Percentiles rank a stretch among this genome's conserved stretches.
Conservation (phyloP, 2,329 filamentous ascomycete genomes). For the Sporothrix variecibatus region DNA sequence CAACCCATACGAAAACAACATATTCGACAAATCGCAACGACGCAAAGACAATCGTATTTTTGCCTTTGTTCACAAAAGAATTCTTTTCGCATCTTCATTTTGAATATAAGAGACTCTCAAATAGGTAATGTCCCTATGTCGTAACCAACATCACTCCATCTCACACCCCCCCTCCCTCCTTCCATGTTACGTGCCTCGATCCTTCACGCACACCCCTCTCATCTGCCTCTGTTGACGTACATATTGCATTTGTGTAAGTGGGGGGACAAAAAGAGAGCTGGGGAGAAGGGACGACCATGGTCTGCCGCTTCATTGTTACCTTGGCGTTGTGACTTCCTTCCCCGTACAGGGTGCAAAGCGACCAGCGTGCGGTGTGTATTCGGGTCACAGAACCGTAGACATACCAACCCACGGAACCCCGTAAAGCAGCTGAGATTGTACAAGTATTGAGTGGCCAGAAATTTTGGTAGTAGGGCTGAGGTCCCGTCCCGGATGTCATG, state of each 20-base stretch:
- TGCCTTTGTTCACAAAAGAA: not conserved
- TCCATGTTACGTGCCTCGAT: slow-evolving; percentile 9
- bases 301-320: not conserved
- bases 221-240: not conserved
- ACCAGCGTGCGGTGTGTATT: not conserved
- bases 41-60: not conserved
- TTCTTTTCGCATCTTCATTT: not conserved
- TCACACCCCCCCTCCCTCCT: not conserved
- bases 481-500: not conserved
- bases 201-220: not conserved
- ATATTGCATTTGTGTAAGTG: not conserved
- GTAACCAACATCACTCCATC: not conserved
- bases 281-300: not conserved
- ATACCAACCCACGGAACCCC: not conserved
- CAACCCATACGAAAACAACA: not conserved
- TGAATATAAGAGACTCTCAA: not conserved
- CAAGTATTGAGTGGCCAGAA: too few species aligned
- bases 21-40: not conserved
- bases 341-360: not conserved
- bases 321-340: not conserved
- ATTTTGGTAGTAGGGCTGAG: not conserved
- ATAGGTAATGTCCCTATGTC: not conserved
- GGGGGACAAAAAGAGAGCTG: not conserved
- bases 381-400: not conserved
- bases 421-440: not conserved